Conservation (phyloP, 1,139 yeast genomes). For the Blastobotrys capitulatus region DNA sequence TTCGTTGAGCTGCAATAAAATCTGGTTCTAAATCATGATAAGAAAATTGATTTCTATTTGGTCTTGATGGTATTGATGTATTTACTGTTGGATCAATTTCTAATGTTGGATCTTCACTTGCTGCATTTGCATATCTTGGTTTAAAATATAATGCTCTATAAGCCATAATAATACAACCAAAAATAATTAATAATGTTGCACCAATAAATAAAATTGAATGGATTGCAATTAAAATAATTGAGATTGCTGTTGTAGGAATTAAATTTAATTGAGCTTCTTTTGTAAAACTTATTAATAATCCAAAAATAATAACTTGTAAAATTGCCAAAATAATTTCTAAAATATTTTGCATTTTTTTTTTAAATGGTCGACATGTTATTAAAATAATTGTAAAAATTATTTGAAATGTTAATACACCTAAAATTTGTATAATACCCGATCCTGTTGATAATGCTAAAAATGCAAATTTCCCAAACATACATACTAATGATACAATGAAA, state of each 20-base stretch:
- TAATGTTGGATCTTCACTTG: neutral
- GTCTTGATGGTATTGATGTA: neutral
- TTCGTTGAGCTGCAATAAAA: neutral
- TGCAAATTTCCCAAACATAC: neutral
- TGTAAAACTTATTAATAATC: neutral
- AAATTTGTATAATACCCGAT: slow-evolving; percentile 1
- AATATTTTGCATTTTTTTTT: neutral
- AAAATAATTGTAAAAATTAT: neutral
- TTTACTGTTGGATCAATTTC: neutral
- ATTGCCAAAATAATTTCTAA: neutral
- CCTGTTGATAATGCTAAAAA: slow-evolving; percentile 2
- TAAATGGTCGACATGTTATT: neutral
- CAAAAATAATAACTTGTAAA: neutral
- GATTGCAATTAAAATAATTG: slow-evolving; percentile 1
- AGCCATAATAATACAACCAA: neutral
- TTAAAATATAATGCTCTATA: neutral
- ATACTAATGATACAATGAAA: neutral
- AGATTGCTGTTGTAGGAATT: neutral
- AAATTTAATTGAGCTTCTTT: neutral
- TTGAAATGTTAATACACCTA: slow-evolving; percentile 1
- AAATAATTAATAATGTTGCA: neutral
- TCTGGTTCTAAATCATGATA: slow-evolving; percentile 1
- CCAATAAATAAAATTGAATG: slow-evolving; percentile 1
- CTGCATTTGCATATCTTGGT: neutral
- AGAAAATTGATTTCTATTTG: neutral